Conservation (phyloP, 805 yeast species). For the Ogataea dorogensis region DNA sequence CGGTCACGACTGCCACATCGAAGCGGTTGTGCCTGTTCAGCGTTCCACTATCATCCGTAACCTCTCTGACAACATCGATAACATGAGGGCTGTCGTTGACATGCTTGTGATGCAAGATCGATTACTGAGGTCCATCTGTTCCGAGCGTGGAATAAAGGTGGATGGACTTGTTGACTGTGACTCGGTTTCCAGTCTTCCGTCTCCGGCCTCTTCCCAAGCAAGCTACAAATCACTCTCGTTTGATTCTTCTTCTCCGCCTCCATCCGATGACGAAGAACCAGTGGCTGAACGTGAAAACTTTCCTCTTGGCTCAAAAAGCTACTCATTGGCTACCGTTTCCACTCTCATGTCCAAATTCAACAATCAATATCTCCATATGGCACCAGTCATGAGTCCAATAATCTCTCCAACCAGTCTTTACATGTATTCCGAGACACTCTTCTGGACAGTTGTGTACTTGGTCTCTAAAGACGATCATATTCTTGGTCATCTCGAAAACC, state of each 20-base stretch:
- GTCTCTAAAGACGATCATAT: constrained; percentile 19
- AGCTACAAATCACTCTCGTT: constrained; percentile 7
- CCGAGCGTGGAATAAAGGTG: constrained; percentile 28
- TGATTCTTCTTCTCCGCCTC: constrained; percentile 7
- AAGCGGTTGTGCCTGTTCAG: constrained; percentile 53
- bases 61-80: constrained; percentile 33
- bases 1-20: constrained; percentile 52
- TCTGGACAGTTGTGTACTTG: constrained; percentile 33
- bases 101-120: constrained; percentile 28
- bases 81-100: constrained; percentile 32
- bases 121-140: constrained; percentile 25
- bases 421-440: constrained; percentile 25
- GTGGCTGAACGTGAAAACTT: constrained; percentile 6
- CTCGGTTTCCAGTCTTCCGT: constrained; percentile 4
- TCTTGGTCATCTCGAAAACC: constrained; percentile 17
- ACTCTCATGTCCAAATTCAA: constrained; percentile 23
- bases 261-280: constrained; percentile 6
- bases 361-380: constrained; percentile 16
- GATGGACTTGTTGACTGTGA: constrained; percentile 32
- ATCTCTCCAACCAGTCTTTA: constrained; percentile 24
- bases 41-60: constrained; percentile 41
- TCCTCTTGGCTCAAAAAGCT: constrained; percentile 7
- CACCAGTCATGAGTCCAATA: constrained; percentile 28
- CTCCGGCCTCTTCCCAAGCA: constrained; percentile 4
- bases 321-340: constrained; percentile 15